These are phyloP conservation scores for Stylosanthes scabra DNA, from an alignment of 331 rosid genomes.

Conservation along the genomic window DNA sequence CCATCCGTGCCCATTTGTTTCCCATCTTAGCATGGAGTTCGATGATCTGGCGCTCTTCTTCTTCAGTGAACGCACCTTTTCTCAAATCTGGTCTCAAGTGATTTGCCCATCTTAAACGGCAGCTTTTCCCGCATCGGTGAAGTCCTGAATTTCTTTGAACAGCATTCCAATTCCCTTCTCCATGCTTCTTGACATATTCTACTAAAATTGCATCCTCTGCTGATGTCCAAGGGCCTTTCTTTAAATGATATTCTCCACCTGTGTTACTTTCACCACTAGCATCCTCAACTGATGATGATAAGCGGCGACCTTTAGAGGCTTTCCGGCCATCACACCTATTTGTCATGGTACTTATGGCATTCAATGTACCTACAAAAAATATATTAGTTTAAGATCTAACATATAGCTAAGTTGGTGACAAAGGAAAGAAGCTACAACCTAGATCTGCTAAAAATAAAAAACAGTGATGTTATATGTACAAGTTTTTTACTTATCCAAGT, in stretches of 20 bases:
- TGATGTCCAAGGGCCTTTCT: slow-evolving; percentile 92
- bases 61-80: slow-evolving; percentile 72
- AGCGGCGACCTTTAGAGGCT: slow-evolving; percentile 45
- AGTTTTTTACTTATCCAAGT: too few species aligned
- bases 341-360: slow-evolving; percentile 52
- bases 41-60: slow-evolving; percentile 65
- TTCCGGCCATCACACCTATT: slow-evolving; percentile 46
- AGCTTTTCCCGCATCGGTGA: slow-evolving; percentile 92
- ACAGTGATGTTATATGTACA: too few species aligned
- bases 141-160: slow-evolving; percentile 83
- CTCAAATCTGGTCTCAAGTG: slow-evolving; percentile 87
- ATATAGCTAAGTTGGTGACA: too few species aligned
- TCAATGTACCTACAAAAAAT: slow-evolving; percentile 31
- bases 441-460: too few species aligned
- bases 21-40: slow-evolving; percentile 76
- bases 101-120: slow-evolving; percentile 94
- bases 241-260: slow-evolving; percentile 49
- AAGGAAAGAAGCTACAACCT: too few species aligned
- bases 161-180: slow-evolving; percentile 92
- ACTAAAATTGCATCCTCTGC: slow-evolving; percentile 77
- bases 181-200: slow-evolving; percentile 75
- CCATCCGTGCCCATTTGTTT: slow-evolving; percentile 94
- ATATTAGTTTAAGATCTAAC: too few species aligned
- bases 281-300: slow-evolving; percentile 49
- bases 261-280: slow-evolving; percentile 14